Evolutionary conservation across 257 asterid genomes (phyloP).

Genomic region (Vinca minor): DNA sequence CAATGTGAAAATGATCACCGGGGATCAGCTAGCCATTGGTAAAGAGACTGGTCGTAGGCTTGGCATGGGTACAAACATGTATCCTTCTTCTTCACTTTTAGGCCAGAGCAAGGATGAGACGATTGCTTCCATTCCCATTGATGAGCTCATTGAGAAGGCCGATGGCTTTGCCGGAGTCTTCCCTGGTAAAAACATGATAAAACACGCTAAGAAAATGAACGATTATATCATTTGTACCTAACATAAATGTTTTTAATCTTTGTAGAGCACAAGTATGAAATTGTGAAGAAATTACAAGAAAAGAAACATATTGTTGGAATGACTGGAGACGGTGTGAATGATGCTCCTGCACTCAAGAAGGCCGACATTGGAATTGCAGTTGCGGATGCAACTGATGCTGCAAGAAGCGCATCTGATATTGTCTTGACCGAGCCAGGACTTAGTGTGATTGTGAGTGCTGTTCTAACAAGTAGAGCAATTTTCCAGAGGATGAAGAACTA

Average conservation of each 20-base stretch:
- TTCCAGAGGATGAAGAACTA: constrained; percentile 92
- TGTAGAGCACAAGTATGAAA: constrained; percentile 78
- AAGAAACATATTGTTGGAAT: constrained; percentile 74
- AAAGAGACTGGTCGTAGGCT: constrained; percentile 87
- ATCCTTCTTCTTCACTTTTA: constrained; percentile 85
- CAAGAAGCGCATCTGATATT: constrained; percentile 76
- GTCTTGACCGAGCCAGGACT: constrained; percentile 87
- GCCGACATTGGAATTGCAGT: constrained; percentile 92
- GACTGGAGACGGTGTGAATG: constrained; percentile 95
- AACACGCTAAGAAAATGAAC: not conserved
- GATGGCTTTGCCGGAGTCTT: constrained; percentile 96
- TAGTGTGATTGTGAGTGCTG: constrained; percentile 80
- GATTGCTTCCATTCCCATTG: constrained; percentile 62
- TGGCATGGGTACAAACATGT: constrained; percentile 96
- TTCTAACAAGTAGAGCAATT: constrained; percentile 80
- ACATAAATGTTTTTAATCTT: not conserved
- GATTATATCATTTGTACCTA: not conserved
- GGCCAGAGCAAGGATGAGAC: constrained; percentile 70
- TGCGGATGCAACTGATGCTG: constrained; percentile 90
- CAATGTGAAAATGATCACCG: constrained; percentile 87
- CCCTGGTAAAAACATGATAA: constrained; percentile 40
- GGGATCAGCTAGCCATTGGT: constrained; percentile 88
- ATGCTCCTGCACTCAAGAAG: constrained; percentile 80
- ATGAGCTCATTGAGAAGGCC: constrained; percentile 84
- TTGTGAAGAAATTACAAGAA: constrained; percentile 75